Evolutionary conservation across 768 basidiomycete genomes (phyloP).

Genomic region (Cystobasidium onofrii): DNA sequence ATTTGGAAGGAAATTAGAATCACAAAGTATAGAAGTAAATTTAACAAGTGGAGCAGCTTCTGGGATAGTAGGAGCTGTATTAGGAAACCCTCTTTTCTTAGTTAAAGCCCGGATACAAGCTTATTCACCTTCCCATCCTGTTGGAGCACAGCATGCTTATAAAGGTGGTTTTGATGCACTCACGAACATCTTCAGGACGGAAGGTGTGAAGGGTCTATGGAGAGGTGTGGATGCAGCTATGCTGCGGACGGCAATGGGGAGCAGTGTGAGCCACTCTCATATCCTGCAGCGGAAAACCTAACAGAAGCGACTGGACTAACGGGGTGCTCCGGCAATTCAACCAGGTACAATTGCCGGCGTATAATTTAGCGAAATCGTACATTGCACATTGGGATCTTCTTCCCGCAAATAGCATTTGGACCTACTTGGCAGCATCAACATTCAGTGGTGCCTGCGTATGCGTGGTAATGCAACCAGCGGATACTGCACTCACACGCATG

Average conservation of each 20-base stretch:
- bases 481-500: constrained; percentile 76
- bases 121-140: constrained; percentile 86
- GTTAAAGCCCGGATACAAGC: constrained; percentile 99
- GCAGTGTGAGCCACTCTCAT: constrained; percentile 41
- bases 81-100: constrained; percentile 86
- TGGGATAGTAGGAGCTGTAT: constrained; percentile 66
- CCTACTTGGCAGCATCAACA: constrained; percentile 76
- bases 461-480: constrained; percentile 78
- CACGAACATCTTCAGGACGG: constrained; percentile 64
- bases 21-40: constrained; percentile 67
- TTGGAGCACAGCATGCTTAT: constrained; percentile 90
- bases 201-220: constrained; percentile 68
- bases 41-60: constrained; percentile 78
- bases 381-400: constrained; percentile 62
- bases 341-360: constrained; percentile 87
- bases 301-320: too few species aligned
- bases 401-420: constrained; percentile 69
- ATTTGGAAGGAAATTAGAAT: constrained; percentile 56
- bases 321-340: constrained; percentile 27
- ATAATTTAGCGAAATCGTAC: constrained; percentile 82
- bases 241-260: constrained; percentile 88
- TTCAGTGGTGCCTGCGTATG: constrained; percentile 79
- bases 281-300: not conserved
- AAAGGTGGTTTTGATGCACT: constrained; percentile 74
- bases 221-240: constrained; percentile 91